These are phyloP conservation scores for Pythium pyrilobum DNA, from an alignment of 352 stramenopile species.

Conservation along the genomic window DNA sequence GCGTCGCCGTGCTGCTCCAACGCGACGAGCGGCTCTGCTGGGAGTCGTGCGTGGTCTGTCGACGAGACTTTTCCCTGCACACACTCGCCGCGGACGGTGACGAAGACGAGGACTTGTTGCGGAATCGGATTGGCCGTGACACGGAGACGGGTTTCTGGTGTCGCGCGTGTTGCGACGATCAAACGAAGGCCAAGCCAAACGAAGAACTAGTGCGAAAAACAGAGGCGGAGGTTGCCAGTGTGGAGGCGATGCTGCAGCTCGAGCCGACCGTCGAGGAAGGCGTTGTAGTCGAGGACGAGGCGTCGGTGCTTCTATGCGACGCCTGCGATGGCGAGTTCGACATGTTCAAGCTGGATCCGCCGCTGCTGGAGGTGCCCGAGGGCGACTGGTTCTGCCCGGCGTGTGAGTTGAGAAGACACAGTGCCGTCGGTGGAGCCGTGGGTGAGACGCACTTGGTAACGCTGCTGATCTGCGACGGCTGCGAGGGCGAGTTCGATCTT, in stretches of 20 bases:
- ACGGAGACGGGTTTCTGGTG: slow-evolving; percentile 9
- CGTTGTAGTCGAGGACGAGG: slow-evolving; percentile 17
- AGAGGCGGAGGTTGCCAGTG: no score
- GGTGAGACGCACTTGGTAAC: slow-evolving; percentile 19
- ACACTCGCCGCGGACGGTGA: slow-evolving; percentile 6
- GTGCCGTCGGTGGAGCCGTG: not conserved
- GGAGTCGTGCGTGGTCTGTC: slow-evolving; percentile 16
- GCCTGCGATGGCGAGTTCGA: slow-evolving; percentile 64
- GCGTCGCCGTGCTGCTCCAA: slow-evolving; percentile 34
- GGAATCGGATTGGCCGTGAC: not conserved
- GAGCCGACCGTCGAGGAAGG: not conserved
- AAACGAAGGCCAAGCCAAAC: no score
- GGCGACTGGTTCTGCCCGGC: slow-evolving; percentile 45
- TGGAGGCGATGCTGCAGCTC: not conserved
- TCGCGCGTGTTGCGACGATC: not conserved
- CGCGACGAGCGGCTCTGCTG: slow-evolving; percentile 6
- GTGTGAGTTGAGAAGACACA: slow-evolving; percentile 1
- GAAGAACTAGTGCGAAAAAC: no score
- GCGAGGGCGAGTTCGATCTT: slow-evolving; percentile 56
- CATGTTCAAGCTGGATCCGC: slow-evolving; percentile 41
- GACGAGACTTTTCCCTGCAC: slow-evolving; percentile 16
- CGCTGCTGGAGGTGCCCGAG: slow-evolving; percentile 33
- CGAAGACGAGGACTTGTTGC: slow-evolving; percentile 3
- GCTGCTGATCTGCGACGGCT: slow-evolving; percentile 71
- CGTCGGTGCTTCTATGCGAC: slow-evolving; percentile 54